Conservation (phyloP, 2,329 filamentous ascomycete species). For the Trichoderma sp. region DNA sequence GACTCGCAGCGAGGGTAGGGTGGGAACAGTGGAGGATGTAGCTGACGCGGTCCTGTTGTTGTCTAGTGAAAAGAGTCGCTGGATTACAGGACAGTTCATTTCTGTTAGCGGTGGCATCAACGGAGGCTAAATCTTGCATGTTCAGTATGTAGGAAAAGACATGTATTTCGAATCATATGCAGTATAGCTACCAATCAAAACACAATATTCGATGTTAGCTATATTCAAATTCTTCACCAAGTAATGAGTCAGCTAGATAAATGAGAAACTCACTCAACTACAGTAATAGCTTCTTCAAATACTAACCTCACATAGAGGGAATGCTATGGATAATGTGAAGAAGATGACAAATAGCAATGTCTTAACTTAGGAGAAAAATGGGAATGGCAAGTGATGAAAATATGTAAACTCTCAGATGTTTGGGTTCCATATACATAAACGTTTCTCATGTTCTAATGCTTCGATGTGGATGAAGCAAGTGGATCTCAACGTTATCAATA, state of each 20-base stretch:
- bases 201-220: background rate
- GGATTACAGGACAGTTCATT: constrained; percentile 27
- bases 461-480: background rate
- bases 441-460: background rate
- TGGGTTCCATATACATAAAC: background rate
- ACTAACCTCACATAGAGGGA: background rate
- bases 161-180: background rate
- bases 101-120: constrained; percentile 26
- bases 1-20: constrained; percentile 33
- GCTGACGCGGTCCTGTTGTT: constrained; percentile 28
- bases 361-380: background rate
- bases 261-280: no score
- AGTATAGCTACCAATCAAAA: background rate
- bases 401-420: background rate
- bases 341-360: background rate
- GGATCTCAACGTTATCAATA: no score
- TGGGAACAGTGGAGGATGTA: constrained; percentile 39
- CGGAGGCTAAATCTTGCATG: background rate
- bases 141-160: background rate
- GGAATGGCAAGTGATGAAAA: background rate
- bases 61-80: constrained; percentile 25
- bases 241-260: no score
- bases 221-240: no score
- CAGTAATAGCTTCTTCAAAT: no score
- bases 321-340: background rate